Evolutionary conservation across 305 asterid species (phyloP).

Genomic region (Plantago lanceolata): DNA sequence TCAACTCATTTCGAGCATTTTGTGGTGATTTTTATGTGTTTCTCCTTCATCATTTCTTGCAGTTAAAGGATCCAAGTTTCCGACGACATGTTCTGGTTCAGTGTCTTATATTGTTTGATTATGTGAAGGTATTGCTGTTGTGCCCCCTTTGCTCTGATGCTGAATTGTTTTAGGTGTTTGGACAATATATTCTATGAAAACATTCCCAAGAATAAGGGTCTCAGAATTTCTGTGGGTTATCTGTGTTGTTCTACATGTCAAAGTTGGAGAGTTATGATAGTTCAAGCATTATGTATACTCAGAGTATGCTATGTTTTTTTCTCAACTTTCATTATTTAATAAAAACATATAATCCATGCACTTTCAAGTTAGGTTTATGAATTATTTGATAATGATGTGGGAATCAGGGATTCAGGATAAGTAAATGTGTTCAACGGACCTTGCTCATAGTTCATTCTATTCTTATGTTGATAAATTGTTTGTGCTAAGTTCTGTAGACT

Average conservation of each 20-base stretch:
- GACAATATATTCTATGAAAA: slow-evolving; percentile 14
- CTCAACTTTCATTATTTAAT: not conserved
- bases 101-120: slow-evolving; percentile 89
- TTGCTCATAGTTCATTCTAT: not conserved
- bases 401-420: not conserved
- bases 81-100: slow-evolving; percentile 92
- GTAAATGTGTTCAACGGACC: not conserved
- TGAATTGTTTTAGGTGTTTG: slow-evolving; percentile 12
- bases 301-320: slow-evolving; percentile 17
- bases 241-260: slow-evolving; percentile 15
- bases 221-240: slow-evolving; percentile 8
- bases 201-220: slow-evolving; percentile 8
- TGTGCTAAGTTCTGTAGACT: not conserved
- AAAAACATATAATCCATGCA: not conserved
- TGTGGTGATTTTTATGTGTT: slow-evolving; percentile 22
- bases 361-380: not conserved
- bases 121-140: slow-evolving; percentile 64
- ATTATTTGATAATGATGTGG: not conserved
- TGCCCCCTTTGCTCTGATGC: slow-evolving; percentile 17
- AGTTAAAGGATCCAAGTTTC: slow-evolving; percentile 97
- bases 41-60: slow-evolving; percentile 29
- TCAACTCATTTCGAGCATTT: slow-evolving; percentile 20
- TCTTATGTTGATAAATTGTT: not conserved
- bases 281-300: slow-evolving; percentile 15
- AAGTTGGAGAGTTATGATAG: slow-evolving; percentile 12